phyloP scores from a whole-genome alignment of 306 rosid species.

The Rosa persica region DNA sequence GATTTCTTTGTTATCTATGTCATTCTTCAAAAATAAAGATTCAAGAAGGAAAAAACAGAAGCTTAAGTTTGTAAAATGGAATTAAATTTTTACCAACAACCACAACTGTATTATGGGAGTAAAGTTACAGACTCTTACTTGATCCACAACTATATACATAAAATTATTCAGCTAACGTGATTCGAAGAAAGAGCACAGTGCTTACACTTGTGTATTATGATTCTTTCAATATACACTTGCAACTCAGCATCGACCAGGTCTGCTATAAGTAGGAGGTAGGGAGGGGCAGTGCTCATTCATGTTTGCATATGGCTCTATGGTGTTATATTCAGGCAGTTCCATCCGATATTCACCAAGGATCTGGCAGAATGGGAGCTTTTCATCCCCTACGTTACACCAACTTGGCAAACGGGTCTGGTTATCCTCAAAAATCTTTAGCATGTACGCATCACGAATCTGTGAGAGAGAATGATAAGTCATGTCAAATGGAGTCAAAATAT shows the following conservation, averaged over 20 bases:
- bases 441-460: slow-evolving; percentile 93
- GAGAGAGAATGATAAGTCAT: not conserved
- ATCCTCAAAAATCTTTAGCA: slow-evolving; percentile 78
- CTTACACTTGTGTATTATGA: not conserved
- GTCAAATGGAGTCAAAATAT: not conserved
- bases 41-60: not conserved
- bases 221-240: not conserved
- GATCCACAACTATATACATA: slow-evolving; percentile 21
- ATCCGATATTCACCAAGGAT: slow-evolving; percentile 90
- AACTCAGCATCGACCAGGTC: slow-evolving; percentile 57
- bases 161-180: not conserved
- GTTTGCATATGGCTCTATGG: slow-evolving; percentile 73
- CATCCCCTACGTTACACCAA: slow-evolving; percentile 75
- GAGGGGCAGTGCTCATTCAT: slow-evolving; percentile 97
- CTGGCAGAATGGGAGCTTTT: slow-evolving; percentile 83
- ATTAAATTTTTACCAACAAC: not conserved
- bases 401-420: slow-evolving; percentile 78
- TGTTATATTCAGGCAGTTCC: slow-evolving; percentile 89
- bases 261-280: slow-evolving; percentile 70
- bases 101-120: not conserved
- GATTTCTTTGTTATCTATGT: not conserved
- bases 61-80: not conserved
- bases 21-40: not conserved
- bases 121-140: not conserved
- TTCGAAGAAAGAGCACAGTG: not conserved